Percentiles rank a stretch among this genome's conserved stretches.
Conservation (phyloP, 768 basidiomycete genomes). For the Termitomyces sp. region DNA sequence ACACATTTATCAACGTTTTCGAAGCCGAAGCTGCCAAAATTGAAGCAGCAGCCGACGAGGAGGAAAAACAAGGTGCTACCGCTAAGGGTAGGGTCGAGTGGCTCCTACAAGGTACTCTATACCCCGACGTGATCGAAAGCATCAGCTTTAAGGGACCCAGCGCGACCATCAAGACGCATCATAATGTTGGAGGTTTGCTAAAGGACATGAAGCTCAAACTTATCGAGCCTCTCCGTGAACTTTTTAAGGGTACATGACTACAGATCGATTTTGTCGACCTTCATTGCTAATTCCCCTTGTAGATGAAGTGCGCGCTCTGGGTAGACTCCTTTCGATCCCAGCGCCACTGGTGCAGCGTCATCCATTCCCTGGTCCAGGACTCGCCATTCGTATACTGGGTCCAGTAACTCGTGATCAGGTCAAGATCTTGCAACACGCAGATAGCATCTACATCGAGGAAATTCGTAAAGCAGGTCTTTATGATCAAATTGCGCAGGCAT, state of each 20-base stretch:
- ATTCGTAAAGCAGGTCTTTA: slow-evolving; percentile 91
- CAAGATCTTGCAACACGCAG: slow-evolving; percentile 83
- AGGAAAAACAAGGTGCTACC: slow-evolving; percentile 59
- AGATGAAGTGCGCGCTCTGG: slow-evolving; percentile 96
- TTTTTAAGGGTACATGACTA: slow-evolving; percentile 83
- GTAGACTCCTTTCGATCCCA: slow-evolving; percentile 87
- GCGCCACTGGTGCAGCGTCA: slow-evolving; percentile 91
- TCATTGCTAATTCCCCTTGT: slow-evolving; percentile 1
- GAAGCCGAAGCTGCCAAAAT: slow-evolving; percentile 91
- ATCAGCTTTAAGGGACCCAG: slow-evolving; percentile 99
- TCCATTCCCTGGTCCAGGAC: slow-evolving; percentile 97
- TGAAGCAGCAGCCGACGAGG: slow-evolving; percentile 74
- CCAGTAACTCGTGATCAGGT: slow-evolving; percentile 94
- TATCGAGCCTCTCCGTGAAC: slow-evolving; percentile 93
- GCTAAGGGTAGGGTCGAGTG: slow-evolving; percentile 93
- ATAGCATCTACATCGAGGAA: slow-evolving; percentile 96
- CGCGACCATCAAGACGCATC: slow-evolving; percentile 99
- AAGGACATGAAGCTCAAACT: slow-evolving; percentile 98
- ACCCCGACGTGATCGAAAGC: slow-evolving; percentile 98
- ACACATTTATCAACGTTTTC: slow-evolving; percentile 98
- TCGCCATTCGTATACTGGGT: slow-evolving; percentile 96
- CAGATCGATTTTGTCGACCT: not conserved
- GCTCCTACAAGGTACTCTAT: slow-evolving; percentile 95
- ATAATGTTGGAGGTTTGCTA: slow-evolving; percentile 94
- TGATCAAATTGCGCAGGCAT: slow-evolving; percentile 92